These are phyloP conservation scores for Limnanthes douglasii DNA, from an alignment of 345 rosid genomes.

Conservation along the genomic window DNA sequence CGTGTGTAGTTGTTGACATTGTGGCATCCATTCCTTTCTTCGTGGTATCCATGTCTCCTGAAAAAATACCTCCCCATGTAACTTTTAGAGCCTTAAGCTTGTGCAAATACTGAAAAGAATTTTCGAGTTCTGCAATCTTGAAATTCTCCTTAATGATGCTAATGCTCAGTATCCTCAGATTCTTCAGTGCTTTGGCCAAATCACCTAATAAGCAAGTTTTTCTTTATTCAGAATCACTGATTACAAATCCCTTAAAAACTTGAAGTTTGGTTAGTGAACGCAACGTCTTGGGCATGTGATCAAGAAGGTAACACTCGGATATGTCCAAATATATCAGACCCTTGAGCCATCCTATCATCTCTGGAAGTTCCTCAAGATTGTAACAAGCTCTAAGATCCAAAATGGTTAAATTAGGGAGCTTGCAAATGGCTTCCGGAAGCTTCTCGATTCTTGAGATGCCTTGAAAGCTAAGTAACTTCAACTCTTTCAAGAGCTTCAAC, in stretches of 20 bases:
- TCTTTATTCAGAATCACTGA: slow-evolving; percentile 12
- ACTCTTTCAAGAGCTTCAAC: slow-evolving; percentile 15
- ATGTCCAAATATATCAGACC: slow-evolving; percentile 33
- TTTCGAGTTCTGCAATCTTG: background rate
- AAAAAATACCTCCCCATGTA: slow-evolving; percentile 30
- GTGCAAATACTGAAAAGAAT: background rate
- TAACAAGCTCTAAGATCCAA: slow-evolving; percentile 48
- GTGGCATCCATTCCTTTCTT: no score
- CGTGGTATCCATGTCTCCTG: no score
- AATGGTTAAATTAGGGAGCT: slow-evolving; percentile 19
- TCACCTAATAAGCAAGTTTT: slow-evolving; percentile 6
- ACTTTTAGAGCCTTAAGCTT: slow-evolving; percentile 15
- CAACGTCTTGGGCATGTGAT: slow-evolving; percentile 28
- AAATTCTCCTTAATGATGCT: slow-evolving; percentile 5
- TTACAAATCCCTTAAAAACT: slow-evolving; percentile 58
- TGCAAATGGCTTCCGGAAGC: slow-evolving; percentile 15
- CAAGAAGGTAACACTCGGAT: slow-evolving; percentile 38
- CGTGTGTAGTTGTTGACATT: no score
- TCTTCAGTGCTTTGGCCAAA: slow-evolving; percentile 3
- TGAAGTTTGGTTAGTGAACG: slow-evolving; percentile 17
- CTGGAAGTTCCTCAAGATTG: slow-evolving; percentile 33
- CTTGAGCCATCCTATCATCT: slow-evolving; percentile 20
- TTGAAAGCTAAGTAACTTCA: slow-evolving; percentile 30
- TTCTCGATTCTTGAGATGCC: slow-evolving; percentile 34
- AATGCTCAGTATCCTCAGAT: slow-evolving; percentile 17